These are phyloP conservation scores for Piedraia hortae DNA, from an alignment of 2,329 filamentous ascomycete species.

Conservation along the genomic window DNA sequence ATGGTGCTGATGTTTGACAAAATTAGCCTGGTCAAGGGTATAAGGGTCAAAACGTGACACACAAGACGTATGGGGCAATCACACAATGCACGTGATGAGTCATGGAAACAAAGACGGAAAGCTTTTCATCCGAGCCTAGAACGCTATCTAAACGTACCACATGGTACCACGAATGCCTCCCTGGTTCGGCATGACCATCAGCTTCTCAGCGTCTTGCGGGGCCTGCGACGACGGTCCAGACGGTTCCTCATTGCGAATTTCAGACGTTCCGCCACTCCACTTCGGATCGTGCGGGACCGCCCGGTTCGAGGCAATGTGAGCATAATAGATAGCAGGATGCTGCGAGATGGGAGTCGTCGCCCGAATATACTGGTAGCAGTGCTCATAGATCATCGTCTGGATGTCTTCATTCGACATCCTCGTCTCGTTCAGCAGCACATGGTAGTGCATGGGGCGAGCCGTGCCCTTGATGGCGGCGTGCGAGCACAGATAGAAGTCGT, in stretches of 20 bases:
- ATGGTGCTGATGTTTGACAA: no score
- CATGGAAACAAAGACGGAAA: no score
- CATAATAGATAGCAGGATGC: constrained; percentile 80
- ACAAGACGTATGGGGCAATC: no score
- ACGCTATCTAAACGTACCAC: constrained; percentile 23
- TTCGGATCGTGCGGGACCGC: constrained; percentile 45
- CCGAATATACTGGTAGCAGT: constrained; percentile 77
- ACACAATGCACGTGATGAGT: no score
- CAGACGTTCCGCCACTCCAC: constrained; percentile 9
- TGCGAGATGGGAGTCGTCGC: constrained; percentile 81
- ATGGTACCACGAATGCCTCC: constrained; percentile 17
- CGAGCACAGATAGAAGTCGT: constrained; percentile 53
- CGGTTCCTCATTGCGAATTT: constrained; percentile 8
- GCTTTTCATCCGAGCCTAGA: no score
- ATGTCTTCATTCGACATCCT: constrained; percentile 38
- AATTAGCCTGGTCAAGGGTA: no score
- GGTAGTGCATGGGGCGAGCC: constrained; percentile 60
- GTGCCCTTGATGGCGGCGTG: constrained; percentile 80
- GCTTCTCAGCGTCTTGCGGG: constrained; percentile 12
- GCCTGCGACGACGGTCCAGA: constrained; percentile 4
- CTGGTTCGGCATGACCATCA: constrained; percentile 16
- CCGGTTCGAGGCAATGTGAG: constrained; percentile 63
- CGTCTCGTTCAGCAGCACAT: constrained; percentile 63
- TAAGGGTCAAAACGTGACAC: no score
- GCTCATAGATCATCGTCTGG: constrained; percentile 76